Percentiles rank a stretch among this genome's conserved stretches.
Conservation (phyloP, 192 early-diverging fungal genomes). For the Mortierella alpina region DNA sequence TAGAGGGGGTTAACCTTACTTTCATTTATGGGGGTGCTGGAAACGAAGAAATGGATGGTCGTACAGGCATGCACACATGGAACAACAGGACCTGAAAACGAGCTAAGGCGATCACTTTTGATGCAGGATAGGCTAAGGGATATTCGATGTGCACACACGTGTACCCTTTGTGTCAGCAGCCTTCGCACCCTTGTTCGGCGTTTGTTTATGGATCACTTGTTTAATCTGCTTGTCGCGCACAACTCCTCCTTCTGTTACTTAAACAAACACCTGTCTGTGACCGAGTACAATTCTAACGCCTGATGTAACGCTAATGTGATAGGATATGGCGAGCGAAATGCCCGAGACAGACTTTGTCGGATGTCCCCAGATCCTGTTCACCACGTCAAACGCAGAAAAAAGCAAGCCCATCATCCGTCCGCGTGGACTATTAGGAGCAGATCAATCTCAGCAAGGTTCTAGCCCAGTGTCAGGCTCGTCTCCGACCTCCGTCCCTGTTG, state of each 20-base stretch:
- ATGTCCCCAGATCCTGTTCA: slow-evolving; percentile 39
- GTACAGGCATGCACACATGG: too few relatives aligned
- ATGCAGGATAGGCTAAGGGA: too few relatives aligned
- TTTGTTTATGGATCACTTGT: too few relatives aligned
- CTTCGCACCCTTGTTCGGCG: not conserved
- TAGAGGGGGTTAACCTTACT: too few relatives aligned
- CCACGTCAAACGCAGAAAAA: slow-evolving; percentile 20
- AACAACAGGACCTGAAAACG: too few relatives aligned
- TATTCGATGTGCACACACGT: not conserved
- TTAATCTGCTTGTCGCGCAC: not conserved
- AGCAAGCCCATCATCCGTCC: slow-evolving; percentile 12
- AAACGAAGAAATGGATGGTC: too few relatives aligned
- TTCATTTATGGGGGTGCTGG: too few relatives aligned
- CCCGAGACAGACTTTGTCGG: slow-evolving; percentile 42
- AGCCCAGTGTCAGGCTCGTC: slow-evolving; percentile 1
- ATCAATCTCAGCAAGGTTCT: slow-evolving; percentile 26
- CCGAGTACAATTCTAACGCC: not conserved
- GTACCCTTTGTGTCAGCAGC: not conserved
- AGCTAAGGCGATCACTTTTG: too few relatives aligned
- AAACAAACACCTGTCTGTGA: not conserved
- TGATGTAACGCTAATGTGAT: not conserved
- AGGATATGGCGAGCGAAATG: slow-evolving; percentile 51
- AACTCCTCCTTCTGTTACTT: not conserved
- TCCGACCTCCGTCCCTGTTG: not conserved
- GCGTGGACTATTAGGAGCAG: slow-evolving; percentile 33